phyloP scores from a whole-genome alignment of 2,329 filamentous ascomycete species.

The Aspergillus oerlinghausenensis region DNA sequence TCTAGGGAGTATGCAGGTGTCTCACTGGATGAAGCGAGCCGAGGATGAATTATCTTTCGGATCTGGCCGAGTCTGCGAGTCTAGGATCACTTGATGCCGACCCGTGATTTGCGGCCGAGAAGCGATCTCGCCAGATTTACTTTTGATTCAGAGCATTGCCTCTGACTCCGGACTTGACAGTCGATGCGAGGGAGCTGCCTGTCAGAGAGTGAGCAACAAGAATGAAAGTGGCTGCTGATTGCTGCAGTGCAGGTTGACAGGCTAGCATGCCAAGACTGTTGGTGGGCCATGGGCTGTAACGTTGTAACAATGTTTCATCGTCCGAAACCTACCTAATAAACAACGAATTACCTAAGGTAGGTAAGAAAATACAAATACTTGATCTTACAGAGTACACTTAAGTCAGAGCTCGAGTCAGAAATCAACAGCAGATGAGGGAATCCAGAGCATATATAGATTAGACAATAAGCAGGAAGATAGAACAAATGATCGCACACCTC shows the following conservation, averaged over 20 bases:
- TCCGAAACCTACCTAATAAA: background rate
- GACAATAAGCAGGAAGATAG: no score
- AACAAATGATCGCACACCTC: no score
- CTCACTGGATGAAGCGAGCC: background rate
- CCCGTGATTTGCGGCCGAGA: background rate
- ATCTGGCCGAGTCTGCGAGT: background rate
- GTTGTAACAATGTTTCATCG: background rate
- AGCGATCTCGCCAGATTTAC: background rate
- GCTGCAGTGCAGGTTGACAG: background rate
- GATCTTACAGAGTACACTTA: no score
- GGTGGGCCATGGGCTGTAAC: background rate
- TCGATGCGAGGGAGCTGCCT: background rate
- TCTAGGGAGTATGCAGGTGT: background rate
- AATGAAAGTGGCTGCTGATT: background rate
- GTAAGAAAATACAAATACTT: no score
- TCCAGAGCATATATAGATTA: background rate
- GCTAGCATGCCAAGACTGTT: background rate
- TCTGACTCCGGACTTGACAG: background rate
- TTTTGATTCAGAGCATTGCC: background rate
- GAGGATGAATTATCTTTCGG: background rate
- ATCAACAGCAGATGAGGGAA: background rate
- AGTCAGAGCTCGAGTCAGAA: background rate
- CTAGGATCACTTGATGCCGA: background rate
- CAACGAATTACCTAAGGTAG: no score
- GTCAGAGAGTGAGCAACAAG: background rate